Percentiles rank a stretch among this genome's conserved stretches.
Conservation (phyloP, 352 stramenopile species). For the Phytophthora kernoviae region DNA sequence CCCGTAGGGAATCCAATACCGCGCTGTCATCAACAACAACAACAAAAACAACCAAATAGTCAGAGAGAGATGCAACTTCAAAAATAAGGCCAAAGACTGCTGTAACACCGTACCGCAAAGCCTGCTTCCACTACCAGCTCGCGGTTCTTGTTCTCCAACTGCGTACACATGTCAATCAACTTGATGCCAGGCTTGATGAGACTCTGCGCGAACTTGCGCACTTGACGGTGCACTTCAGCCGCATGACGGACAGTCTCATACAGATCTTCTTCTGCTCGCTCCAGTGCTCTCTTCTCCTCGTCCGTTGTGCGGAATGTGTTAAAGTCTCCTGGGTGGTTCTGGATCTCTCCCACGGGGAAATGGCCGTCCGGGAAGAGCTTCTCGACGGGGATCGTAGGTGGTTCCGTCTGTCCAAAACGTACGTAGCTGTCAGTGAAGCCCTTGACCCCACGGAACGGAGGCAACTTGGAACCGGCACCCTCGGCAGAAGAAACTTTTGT, state of each 20-base stretch:
- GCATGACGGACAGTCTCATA: constrained; percentile 89
- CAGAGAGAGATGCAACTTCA: constrained; percentile 56
- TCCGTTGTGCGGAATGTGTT: constrained; percentile 91
- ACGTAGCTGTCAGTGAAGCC: constrained; percentile 95
- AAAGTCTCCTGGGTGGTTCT: constrained; percentile 91
- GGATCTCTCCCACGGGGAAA: constrained; percentile 94
- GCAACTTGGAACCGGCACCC: constrained; percentile 43
- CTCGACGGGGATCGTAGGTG: constrained; percentile 93
- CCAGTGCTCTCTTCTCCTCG: constrained; percentile 84
- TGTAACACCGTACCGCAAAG: constrained; percentile 48
- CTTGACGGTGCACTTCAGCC: constrained; percentile 94
- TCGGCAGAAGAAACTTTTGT: constrained; percentile 28
- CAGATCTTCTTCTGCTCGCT: constrained; percentile 72
- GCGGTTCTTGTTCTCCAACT: constrained; percentile 97
- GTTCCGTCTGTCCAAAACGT: constrained; percentile 94
- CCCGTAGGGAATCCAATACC: constrained; percentile 87
- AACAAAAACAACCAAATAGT: constrained; percentile 52
- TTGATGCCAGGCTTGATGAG: constrained; percentile 97
- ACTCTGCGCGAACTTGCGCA: constrained; percentile 93
- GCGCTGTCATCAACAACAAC: constrained; percentile 31
- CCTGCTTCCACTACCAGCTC: constrained; percentile 94
- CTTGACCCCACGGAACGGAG: constrained; percentile 74
- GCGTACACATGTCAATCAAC: constrained; percentile 96
- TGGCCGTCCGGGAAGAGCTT: constrained; percentile 65
- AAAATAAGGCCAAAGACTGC: no score